Conservation (phyloP, 768 basidiomycete genomes). For the Lactarius vividus region DNA sequence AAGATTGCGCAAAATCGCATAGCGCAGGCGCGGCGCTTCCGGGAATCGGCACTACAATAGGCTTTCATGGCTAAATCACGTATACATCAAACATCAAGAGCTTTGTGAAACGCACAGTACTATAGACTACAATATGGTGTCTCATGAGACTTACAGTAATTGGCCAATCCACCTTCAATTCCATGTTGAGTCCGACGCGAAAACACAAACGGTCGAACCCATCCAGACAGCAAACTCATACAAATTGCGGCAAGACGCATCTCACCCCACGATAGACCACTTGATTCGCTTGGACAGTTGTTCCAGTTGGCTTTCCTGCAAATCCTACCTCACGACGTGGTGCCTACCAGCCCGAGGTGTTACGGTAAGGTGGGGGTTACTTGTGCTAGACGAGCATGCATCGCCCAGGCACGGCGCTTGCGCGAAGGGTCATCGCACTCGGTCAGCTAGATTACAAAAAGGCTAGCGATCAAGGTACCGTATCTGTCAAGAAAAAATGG, state of each 20-base stretch:
- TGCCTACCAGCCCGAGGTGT: slow-evolving; percentile 5
- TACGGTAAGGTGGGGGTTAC: slow-evolving; percentile 9
- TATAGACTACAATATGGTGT: background rate
- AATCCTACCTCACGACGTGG: background rate
- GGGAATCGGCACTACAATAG: slow-evolving; percentile 17
- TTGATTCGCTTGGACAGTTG: slow-evolving; percentile 33
- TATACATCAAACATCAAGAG: background rate
- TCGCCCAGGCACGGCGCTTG: slow-evolving; percentile 13
- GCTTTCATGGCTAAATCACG: background rate
- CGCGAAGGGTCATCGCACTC: slow-evolving; percentile 8
- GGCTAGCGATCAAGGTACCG: background rate
- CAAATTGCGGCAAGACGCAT: no score
- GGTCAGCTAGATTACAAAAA: background rate
- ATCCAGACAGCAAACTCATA: no score
- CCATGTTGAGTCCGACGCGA: slow-evolving; percentile 32
- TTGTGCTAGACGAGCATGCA: background rate
- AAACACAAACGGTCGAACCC: background rate
- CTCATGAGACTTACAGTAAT: slow-evolving; percentile 18
- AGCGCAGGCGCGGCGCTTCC: slow-evolving; percentile 14
- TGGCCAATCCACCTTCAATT: slow-evolving; percentile 16
- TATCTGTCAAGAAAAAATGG: background rate
- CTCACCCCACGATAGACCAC: background rate
- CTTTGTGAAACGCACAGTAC: background rate
- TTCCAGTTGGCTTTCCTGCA: background rate
- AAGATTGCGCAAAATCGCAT: slow-evolving; percentile 8